phyloP scores from a whole-genome alignment of 2,329 filamentous ascomycete genomes.

The Drechslera avenae region DNA sequence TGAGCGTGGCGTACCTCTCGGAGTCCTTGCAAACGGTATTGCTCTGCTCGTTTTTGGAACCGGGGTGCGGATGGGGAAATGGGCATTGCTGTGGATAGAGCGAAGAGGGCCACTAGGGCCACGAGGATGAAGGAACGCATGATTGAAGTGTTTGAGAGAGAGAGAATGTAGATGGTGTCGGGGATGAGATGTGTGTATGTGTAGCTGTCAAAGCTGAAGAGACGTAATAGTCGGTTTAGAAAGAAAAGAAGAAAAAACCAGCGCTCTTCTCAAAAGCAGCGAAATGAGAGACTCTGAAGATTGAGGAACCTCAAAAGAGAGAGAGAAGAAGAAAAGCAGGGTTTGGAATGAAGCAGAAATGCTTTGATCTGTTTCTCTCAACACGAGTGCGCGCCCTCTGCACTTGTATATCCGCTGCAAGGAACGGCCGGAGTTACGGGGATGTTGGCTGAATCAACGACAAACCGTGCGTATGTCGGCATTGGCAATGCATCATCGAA shows the following conservation, averaged over 20 bases:
- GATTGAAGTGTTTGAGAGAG: background rate
- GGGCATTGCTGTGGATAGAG: conserved; percentile 36
- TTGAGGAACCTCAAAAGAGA: conserved; percentile 2
- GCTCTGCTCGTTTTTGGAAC: conserved; percentile 40
- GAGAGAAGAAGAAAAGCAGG: conserved; percentile 22
- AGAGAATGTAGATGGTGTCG: conserved; percentile 1
- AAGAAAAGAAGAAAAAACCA: conserved; percentile 10
- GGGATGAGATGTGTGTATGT: background rate
- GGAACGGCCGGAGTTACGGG: conserved; percentile 13
- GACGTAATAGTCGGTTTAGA: conserved; percentile 5
- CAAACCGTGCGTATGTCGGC: conserved; percentile 21
- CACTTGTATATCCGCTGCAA: conserved; percentile 16
- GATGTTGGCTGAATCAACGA: background rate
- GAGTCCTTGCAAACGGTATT: conserved; percentile 42
- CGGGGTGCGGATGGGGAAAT: conserved; percentile 45
- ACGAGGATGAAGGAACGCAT: conserved; percentile 38
- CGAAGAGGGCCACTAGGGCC: conserved; percentile 32
- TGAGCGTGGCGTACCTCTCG: conserved; percentile 32
- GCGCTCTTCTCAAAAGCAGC: conserved; percentile 25
- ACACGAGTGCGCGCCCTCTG: conserved; percentile 1
- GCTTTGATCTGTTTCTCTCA: no score
- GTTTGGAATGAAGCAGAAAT: conserved; percentile 1
- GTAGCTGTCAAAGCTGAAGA: conserved; percentile 13
- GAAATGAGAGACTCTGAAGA: conserved; percentile 9
- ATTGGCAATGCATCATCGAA: conserved; percentile 6